A percentile compares a stretch with the other conserved stretches of the same genome.
Conservation (phyloP, 2,329 filamentous ascomycete genomes). For the Incumbomyces delicatus region DNA sequence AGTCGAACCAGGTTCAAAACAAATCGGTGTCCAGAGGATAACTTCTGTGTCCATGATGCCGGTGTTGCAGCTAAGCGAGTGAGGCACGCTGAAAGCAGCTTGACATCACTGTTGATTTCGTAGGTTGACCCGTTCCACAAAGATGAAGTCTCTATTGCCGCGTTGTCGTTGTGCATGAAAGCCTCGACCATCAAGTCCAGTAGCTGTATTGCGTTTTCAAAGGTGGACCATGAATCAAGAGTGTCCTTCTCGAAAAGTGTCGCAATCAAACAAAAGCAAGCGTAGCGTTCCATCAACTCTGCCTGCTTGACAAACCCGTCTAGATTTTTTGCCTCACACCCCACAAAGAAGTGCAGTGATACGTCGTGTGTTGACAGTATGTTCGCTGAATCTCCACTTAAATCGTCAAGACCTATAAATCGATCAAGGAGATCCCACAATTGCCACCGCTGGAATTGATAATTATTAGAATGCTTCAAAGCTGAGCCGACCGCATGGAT, state of each 20-base stretch:
- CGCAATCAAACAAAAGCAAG: background rate
- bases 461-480: constrained; percentile 14
- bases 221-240: too few relatives aligned
- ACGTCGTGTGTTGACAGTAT: background rate
- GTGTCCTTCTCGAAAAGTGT: background rate
- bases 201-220: background rate
- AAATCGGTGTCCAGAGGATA: too few relatives aligned
- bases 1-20: too few relatives aligned
- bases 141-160: background rate
- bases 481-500: constrained; percentile 4
- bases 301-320: background rate
- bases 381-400: background rate
- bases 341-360: background rate
- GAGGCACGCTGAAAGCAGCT: background rate
- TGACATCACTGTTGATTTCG: background rate
- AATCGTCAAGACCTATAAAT: background rate
- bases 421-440: constrained; percentile 12
- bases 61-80: background rate
- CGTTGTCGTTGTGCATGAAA: background rate
- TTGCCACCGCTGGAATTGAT: constrained; percentile 18
- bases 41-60: background rate
- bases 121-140: background rate
- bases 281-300: background rate
- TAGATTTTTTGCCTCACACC: background rate
- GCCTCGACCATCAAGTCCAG: background rate